phyloP scores from a whole-genome alignment of 129 eudicot species.

The Arctium minus region DNA sequence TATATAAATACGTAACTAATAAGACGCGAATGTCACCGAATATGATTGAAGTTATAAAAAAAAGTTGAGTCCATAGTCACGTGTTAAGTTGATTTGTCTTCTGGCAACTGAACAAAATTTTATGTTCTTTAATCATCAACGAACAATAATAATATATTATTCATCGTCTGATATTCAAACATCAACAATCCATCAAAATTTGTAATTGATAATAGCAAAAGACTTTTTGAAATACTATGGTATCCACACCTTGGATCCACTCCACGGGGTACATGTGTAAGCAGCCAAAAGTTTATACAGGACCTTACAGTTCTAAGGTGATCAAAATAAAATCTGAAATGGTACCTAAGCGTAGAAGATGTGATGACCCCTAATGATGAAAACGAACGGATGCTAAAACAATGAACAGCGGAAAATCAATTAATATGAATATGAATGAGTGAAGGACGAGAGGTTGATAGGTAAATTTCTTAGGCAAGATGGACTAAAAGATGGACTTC shows the following conservation, averaged over 20 bases:
- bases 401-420: too few species aligned
- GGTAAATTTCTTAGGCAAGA: too few species aligned
- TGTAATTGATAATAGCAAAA: too few species aligned
- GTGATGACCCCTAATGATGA: background rate
- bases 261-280: background rate
- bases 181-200: background rate
- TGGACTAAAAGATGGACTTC: too few species aligned
- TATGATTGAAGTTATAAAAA: background rate
- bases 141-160: background rate
- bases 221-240: too few species aligned
- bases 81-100: background rate
- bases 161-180: background rate
- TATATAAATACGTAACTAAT: too few species aligned
- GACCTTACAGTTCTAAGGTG: background rate
- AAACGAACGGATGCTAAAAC: background rate
- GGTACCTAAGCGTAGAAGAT: background rate
- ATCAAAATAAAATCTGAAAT: too few species aligned
- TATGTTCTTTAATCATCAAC: background rate
- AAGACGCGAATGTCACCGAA: background rate
- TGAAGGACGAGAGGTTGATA: too few species aligned
- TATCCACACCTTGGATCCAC: too few species aligned
- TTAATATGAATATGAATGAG: too few species aligned
- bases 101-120: background rate
- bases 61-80: too few species aligned
- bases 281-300: background rate